Base-by-base conservation (phyloP, 164 flowering plant species). In the Vitis cinerea region DNA sequence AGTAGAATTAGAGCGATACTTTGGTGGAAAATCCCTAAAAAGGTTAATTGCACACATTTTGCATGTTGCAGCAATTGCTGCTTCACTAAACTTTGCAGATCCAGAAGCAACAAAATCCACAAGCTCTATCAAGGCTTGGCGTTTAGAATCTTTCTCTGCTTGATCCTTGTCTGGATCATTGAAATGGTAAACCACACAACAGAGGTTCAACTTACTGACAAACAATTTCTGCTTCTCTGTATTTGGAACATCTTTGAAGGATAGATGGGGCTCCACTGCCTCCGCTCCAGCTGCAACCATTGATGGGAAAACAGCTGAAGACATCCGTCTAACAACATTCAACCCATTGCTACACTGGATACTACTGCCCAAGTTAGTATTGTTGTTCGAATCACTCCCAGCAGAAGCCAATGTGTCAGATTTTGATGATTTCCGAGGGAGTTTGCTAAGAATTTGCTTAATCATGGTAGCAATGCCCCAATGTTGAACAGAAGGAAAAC, bases 291-390 rank as follows among this genome's bases (percentile, higher is more conserved):
- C 71, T 48, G 77, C 50, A 12, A 72, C 71, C 75, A 85, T 83
- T 17, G 90, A 53, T 1, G 90, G 90, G 62, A 85, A 87, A 59
- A 87, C 83, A 50, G 83, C 88, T 23, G 88, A 84, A 12, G 90
- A 86, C 57, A 83, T 84, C 67, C 87, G 69, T 69, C 83, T 87
- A n/a, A 85, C 84, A 19, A 81, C 85, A 75, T 80, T 83, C 56
- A 83, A 60, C 50, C 67, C 75, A 48, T 64, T 81, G 63, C 71
- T 67, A 67, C 79, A 79, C 50, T 74, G 81, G 67, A 74, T 57
- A 4, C 66, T 78, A 73, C 69, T 71, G 9, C 72, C 74, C 17
- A 66, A 70, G 62, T 73, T 68, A 17, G 70, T 3, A 50, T 67
- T 75, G 70, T 65, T 74, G 51, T 73, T 74, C 29, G 76, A 73